Percentiles rank a stretch among this genome's conserved stretches.
phyloP scores from a whole-genome alignment of 2,329 filamentous ascomycete genomes.

The Phialocephala subalpina region DNA sequence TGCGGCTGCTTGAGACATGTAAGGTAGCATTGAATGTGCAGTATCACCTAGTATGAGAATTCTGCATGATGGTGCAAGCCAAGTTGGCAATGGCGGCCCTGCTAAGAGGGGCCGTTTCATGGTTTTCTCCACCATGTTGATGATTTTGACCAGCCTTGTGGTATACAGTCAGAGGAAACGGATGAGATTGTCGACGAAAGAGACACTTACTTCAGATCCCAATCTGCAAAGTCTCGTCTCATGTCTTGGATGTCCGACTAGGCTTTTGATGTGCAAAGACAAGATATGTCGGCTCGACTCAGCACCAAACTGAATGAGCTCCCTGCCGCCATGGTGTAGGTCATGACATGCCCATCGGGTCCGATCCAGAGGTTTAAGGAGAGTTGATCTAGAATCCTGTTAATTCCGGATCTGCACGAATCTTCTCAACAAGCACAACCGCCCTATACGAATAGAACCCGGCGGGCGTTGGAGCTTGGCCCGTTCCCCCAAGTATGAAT shows the following conservation, averaged over 20 bases:
- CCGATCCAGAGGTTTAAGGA: conserved; percentile 45
- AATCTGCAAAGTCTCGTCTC: conserved; percentile 18
- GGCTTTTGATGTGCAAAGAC: conserved; percentile 44
- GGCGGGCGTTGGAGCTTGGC: conserved; percentile 43
- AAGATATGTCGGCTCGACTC: conserved; percentile 36
- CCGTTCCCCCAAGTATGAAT: conserved; percentile 34
- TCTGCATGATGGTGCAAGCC: conserved; percentile 36
- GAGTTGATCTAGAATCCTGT: conserved; percentile 50
- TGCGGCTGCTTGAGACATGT: conserved; percentile 70
- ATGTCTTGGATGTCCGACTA: conserved; percentile 37
- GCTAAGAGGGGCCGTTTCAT: conserved; percentile 29
- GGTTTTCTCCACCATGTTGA: conserved; percentile 24
- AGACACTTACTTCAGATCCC: conserved; percentile 22
- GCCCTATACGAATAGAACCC: conserved; percentile 53
- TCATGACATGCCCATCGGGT: conserved; percentile 41
- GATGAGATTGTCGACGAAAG: neutral
- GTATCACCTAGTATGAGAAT: conserved; percentile 27
- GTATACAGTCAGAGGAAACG: neutral
- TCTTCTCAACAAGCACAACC: conserved; percentile 48
- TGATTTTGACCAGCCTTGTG: conserved; percentile 22
- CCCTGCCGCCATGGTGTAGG: conserved; percentile 41
- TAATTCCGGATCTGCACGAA: conserved; percentile 47
- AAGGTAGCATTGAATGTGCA: conserved; percentile 51
- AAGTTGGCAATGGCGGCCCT: conserved; percentile 12
- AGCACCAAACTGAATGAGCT: conserved; percentile 40